These are phyloP conservation scores for Prunus yedoensis DNA, from an alignment of 331 rosid species.

Conservation along the genomic window DNA sequence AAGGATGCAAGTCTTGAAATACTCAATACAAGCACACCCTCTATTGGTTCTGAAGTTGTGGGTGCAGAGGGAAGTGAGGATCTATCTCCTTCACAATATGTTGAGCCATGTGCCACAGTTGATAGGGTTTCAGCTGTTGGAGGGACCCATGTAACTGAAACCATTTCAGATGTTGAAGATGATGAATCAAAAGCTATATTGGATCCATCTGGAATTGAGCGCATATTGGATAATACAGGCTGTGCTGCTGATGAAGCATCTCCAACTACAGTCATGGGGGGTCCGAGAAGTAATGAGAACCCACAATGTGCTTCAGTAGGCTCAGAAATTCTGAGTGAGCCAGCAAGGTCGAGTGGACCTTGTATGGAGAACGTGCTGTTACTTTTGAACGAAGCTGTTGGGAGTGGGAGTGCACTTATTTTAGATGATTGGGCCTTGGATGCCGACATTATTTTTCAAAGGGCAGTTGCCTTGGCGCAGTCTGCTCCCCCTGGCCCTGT, in stretches of 20 bases:
- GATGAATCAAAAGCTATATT: conserved; percentile 31
- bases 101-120: conserved; percentile 19
- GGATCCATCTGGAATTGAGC: conserved; percentile 29
- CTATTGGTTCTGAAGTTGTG: conserved; percentile 18
- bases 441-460: conserved; percentile 60
- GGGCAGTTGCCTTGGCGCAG: conserved; percentile 55
- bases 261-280: conserved; percentile 26
- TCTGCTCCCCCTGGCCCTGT: conserved; percentile 74
- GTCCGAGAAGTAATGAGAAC: conserved; percentile 9
- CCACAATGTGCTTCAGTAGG: conserved; percentile 33
- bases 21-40: conserved; percentile 25
- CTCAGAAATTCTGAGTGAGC: conserved; percentile 28
- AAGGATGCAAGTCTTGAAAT: conserved; percentile 25
- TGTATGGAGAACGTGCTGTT: conserved; percentile 45
- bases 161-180: conserved; percentile 21
- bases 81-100: conserved; percentile 20
- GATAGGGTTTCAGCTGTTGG: conserved; percentile 30
- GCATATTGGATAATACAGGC: conserved; percentile 28
- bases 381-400: conserved; percentile 69
- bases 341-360: conserved; percentile 31
- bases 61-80: conserved; percentile 32
- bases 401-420: conserved; percentile 64
- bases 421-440: conserved; percentile 55
- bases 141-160: conserved; percentile 26
- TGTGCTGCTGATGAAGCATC: conserved; percentile 25